Conservation (phyloP, 805 yeast genomes). For the Candida ulmi region DNA sequence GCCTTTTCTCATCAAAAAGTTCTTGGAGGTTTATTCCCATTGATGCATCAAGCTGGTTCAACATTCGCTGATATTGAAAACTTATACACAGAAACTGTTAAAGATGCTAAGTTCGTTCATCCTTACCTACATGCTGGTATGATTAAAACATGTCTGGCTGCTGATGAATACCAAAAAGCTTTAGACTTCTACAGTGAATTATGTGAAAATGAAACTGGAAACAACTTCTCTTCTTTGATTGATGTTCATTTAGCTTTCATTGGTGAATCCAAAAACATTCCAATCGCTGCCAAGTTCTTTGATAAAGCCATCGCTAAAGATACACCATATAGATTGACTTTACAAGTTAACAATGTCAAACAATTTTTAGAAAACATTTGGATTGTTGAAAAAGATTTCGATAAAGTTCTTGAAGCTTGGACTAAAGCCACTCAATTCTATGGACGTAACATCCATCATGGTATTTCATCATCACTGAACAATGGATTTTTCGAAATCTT, state of each 20-base stretch:
- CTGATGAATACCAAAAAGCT: slow-evolving; percentile 61
- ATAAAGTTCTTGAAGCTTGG: slow-evolving; percentile 59
- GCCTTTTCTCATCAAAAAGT: slow-evolving; percentile 58
- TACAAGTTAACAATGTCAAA: slow-evolving; percentile 71
- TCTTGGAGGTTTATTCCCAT: slow-evolving; percentile 63
- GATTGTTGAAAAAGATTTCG: slow-evolving; percentile 51
- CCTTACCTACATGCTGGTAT: slow-evolving; percentile 59
- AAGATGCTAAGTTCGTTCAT: slow-evolving; percentile 24
- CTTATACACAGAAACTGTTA: slow-evolving; percentile 43
- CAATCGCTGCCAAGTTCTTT: slow-evolving; percentile 68
- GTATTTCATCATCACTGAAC: slow-evolving; percentile 68
- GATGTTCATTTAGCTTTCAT: slow-evolving; percentile 75
- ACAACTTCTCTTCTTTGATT: slow-evolving; percentile 47
- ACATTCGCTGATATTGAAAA: slow-evolving; percentile 55
- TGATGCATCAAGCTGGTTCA: slow-evolving; percentile 56
- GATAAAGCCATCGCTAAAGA: slow-evolving; percentile 63
- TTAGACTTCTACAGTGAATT: slow-evolving; percentile 56
- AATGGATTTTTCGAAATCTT: slow-evolving; percentile 64
- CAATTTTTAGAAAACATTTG: slow-evolving; percentile 57
- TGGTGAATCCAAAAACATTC: slow-evolving; percentile 69
- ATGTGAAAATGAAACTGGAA: slow-evolving; percentile 41
- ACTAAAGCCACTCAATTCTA: slow-evolving; percentile 52
- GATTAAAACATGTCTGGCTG: slow-evolving; percentile 65
- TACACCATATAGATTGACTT: slow-evolving; percentile 65
- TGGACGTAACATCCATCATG: slow-evolving; percentile 53